Evolutionary conservation across 208 protist species (phyloP), one percentile per base, ranked within the genome.

Genomic region (Trypanosoma caninum): DNA sequence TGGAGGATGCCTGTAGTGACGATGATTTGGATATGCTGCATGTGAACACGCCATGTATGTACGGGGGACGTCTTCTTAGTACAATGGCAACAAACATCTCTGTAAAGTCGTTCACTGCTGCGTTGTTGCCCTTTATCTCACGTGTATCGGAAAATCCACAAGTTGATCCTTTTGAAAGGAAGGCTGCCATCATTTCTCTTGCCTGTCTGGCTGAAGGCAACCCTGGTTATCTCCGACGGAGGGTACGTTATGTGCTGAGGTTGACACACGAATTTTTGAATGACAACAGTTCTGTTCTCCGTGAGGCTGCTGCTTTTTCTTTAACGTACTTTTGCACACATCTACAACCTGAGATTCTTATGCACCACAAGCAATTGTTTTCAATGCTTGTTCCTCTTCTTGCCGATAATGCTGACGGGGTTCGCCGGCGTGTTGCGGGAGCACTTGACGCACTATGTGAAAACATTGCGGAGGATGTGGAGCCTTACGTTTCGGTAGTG

Each of bases 341-440:
- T 61, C 72, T 96, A 25, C 85, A 96, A 62, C 89, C 89, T 14
- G 87, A 93, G 67, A 92, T 96, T 14, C 59, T 94, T 5, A 72
- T 80, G 3, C 74, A 93, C 58, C 82, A 93, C 56, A 59, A 66
- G 37, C 50, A 61, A 64, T 64, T 95, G 11, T 73, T 95, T 52
- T 78, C 82, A 16, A 74, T 91, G 65, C 64, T 91, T 46, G 68
- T 78, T 16, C 78, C 84, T 22, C 71, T 92, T 20, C 80, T 95
- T 45, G 42, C 59, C 55, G 84, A 93, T 52, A 27, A 66, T 37
- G 69, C 65, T 47, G 82, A 91, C 46, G 74, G 69, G 11, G 87
- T 96, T 10, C 79, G 87, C 1, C 76, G 75, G 40, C 79, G 82
- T 56, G 78, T 78, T 22, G 82, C 83, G 4, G 61, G 76, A n/a